Base-by-base conservation (phyloP, 2,329 filamentous ascomycete species). In the Fusarium globosum region DNA sequence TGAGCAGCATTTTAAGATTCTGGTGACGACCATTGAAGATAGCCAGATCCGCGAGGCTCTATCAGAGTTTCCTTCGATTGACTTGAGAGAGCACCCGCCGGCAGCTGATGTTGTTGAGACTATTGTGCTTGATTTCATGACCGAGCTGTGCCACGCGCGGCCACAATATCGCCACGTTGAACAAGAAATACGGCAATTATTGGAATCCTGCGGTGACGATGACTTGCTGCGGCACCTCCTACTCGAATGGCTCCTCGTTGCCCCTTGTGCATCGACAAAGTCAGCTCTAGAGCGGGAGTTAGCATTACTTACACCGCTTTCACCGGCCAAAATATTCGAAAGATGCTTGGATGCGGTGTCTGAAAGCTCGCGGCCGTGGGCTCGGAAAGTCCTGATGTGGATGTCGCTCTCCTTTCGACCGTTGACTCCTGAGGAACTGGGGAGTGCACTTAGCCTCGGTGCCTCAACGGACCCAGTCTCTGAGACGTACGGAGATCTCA, bases 1-100 rank as follows among this genome's bases (percentile, higher is more conserved):
- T 16, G 52, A 56, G 12, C 52, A 56, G 38, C 23, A 43, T 23
- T 56, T 56, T 26, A 56, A 56, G n/a, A 56, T 56, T 30, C 21
- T 56, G 26, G 26, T 56, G 18, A 43, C 52, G 2, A 56, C 26
- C 3, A 21, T n/a, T 15, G 38, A 56, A 8, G 20, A 43, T 2
- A 56, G 21, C 15, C 26, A 4, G 12, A 33, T 56, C 16, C 4
- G 8, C 28, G 12, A 43, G 6, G 26, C 26, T 15, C 38, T 56
- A 4, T 43, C 52, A 9, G 21, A 12, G 21, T 30, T 43, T 43
- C 52, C 38, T 18, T 11, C 52, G 3, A 56, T 56, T 11, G 26
- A 56, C 13, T 33, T 56, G 12, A 56, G 21, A 4, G 21, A 56
- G 4, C 21, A 20, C 9, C 21, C 16, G 7, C 28, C 1, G 12